Percentiles rank a stretch among this genome's conserved stretches.
Conservation (phyloP, 2,329 filamentous ascomycete genomes). For the Curvularia eragrostidis region DNA sequence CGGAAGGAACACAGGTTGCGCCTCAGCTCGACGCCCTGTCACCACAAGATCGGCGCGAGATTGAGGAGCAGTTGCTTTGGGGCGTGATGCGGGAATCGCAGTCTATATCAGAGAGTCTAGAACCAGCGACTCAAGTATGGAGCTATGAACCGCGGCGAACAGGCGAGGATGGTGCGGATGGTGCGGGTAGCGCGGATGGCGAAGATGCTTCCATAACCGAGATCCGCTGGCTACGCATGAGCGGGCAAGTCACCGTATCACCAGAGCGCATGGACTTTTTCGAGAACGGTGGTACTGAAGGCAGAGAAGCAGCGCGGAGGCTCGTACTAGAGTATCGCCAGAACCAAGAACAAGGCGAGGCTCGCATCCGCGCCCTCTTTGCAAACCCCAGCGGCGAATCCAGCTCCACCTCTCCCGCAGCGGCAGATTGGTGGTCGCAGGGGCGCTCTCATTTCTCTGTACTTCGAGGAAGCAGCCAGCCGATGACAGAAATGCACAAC, state of each 20-base stretch:
- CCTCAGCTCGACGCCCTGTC: conserved; percentile 32
- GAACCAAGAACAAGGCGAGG: background rate
- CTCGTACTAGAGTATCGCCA: background rate
- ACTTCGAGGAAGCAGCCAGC: background rate
- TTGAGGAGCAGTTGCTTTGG: conserved; percentile 45
- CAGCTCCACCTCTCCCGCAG: background rate
- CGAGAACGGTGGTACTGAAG: background rate
- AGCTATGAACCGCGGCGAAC: conserved; percentile 25
- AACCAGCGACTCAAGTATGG: conserved; percentile 30
- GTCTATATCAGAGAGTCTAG: conserved; percentile 13
- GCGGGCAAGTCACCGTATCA: background rate
- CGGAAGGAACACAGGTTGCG: conserved; percentile 28
- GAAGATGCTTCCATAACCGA: conserved; percentile 3
- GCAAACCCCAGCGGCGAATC: background rate
- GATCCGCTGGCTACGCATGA: background rate
- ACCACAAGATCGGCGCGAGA: conserved; percentile 35
- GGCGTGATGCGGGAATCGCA: conserved; percentile 42
- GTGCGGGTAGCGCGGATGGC: conserved; percentile 3
- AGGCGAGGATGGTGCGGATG: background rate
- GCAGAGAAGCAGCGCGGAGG: conserved; percentile 4
- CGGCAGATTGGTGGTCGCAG: background rate
- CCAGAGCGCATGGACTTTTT: conserved; percentile 1
- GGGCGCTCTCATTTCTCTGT: background rate
- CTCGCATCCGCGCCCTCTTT: conserved; percentile 4
- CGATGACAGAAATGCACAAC: background rate